These are phyloP conservation scores for Ogataea corticis DNA, from an alignment of 805 yeast genomes.

Conservation along the genomic window DNA sequence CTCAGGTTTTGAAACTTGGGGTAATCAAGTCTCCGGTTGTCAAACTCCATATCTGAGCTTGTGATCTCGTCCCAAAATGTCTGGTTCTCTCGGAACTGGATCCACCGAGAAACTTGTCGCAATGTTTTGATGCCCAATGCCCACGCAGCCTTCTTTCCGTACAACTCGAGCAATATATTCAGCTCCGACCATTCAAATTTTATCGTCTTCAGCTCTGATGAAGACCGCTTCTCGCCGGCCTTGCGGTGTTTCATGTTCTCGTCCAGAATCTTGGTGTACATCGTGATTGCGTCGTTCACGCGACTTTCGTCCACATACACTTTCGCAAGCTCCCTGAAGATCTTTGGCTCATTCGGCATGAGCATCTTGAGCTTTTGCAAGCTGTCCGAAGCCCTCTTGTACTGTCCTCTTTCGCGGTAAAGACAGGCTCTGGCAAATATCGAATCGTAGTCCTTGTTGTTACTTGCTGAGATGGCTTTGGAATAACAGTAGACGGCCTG, in stretches of 20 bases:
- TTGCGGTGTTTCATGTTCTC: slow-evolving; percentile 51
- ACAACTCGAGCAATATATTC: slow-evolving; percentile 79
- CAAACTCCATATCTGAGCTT: slow-evolving; percentile 80
- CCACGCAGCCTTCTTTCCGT: slow-evolving; percentile 67
- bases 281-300: slow-evolving; percentile 69
- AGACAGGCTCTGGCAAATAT: slow-evolving; percentile 66
- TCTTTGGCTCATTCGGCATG: slow-evolving; percentile 59
- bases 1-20: slow-evolving; percentile 43
- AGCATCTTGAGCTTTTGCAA: slow-evolving; percentile 56
- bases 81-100: slow-evolving; percentile 66
- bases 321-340: slow-evolving; percentile 62
- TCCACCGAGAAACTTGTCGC: slow-evolving; percentile 78
- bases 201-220: slow-evolving; percentile 37
- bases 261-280: slow-evolving; percentile 65
- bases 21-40: slow-evolving; percentile 59
- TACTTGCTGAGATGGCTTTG: slow-evolving; percentile 52
- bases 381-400: slow-evolving; percentile 73
- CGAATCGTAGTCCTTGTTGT: slow-evolving; percentile 50
- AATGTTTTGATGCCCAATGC: slow-evolving; percentile 62
- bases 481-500: slow-evolving; percentile 82
- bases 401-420: slow-evolving; percentile 64
- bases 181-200: slow-evolving; percentile 85
- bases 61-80: slow-evolving; percentile 61
- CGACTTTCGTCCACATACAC: slow-evolving; percentile 54
- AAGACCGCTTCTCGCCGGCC: slow-evolving; percentile 23